Evolutionary conservation across 345 rosid species (phyloP), one percentile per base, ranked within the genome.

Genomic region (Pistacia atlantica): DNA sequence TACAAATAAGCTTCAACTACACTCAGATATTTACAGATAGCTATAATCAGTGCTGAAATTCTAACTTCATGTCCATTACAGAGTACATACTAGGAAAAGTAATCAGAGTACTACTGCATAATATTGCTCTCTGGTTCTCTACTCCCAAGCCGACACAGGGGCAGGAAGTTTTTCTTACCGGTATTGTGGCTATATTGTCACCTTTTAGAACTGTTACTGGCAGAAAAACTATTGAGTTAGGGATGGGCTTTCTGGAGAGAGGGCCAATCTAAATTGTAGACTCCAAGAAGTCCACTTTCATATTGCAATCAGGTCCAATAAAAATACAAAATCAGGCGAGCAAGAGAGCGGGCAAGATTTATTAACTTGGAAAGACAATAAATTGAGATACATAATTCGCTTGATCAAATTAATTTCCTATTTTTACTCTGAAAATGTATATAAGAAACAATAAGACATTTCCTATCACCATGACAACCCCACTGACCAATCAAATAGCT

Each of bases 371-470:
- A 75, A 20, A 76, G 70, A 42, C 68, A 57, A 78, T 22, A 64
- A 58, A 75, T 57, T 37, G n/a, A 45, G 72, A 69, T 56, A 76
- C 58, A 74, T 28, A n/a, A 56, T 49, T 57, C 64, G 25, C 57
- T 75, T 46, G 48, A 69, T 54, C 72, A 76, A 70, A 48, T 69
- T 73, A n/a, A 70, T 49, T 83, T 87, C 83, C 81, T 80, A 62
- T 67, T 65, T 73, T 55, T 75, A 31, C 67, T 42, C 72, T 57
- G 77, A 67, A 75, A 71, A 59, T 55, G 72, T 37, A 66, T 22
- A 48, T 37, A 57, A 55, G 13, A 42, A 72, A 67, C 80, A 76
- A 61, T 61, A 61, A 49, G 35, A 52, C 51, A 77, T 69, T 76
- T 59, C 75, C 75, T 66, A 68, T 62, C 78, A 71, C 83, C 72